A percentile compares a stretch with the other conserved stretches of the same genome.
These are phyloP conservation scores for Boletus sensibilis DNA, from an alignment of 768 basidiomycete species.

Conservation along the genomic window DNA sequence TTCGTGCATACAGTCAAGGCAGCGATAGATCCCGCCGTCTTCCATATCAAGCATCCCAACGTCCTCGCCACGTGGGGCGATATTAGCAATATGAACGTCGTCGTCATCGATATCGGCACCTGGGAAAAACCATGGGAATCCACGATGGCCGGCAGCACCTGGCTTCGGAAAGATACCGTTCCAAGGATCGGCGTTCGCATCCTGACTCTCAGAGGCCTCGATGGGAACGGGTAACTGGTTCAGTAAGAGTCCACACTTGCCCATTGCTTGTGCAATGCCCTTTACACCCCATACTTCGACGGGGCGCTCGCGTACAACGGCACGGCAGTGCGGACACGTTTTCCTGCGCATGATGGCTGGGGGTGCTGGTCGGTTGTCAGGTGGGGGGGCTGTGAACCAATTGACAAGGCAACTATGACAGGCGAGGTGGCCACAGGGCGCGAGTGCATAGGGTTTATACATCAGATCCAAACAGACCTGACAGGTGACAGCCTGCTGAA, in stretches of 20 bases:
- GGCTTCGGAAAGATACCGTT: conserved; percentile 52
- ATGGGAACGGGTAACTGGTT: conserved; percentile 25
- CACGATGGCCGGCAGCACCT: neutral
- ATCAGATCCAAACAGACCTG: conserved; percentile 79
- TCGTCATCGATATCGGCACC: conserved; percentile 20
- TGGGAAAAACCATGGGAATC: conserved; percentile 27
- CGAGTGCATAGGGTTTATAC: conserved; percentile 68
- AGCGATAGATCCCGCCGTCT: conserved; percentile 76
- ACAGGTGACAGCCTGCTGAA: conserved; percentile 68
- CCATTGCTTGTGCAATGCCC: conserved; percentile 45
- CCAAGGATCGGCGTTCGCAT: conserved; percentile 57
- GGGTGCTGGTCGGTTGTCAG: conserved; percentile 24
- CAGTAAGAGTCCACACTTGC: conserved; percentile 51
- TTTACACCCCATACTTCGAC: conserved; percentile 49
- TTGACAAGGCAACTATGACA: conserved; percentile 70
- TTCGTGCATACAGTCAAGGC: conserved; percentile 75
- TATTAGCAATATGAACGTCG: conserved; percentile 14
- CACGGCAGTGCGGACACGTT: conserved; percentile 47
- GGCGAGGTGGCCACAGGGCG: conserved; percentile 73
- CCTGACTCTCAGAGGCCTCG: conserved; percentile 26
- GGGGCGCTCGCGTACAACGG: conserved; percentile 44
- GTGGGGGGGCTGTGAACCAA: conserved; percentile 63
- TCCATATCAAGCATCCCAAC: conserved; percentile 70
- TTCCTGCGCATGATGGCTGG: conserved; percentile 38
- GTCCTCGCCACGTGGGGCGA: conserved; percentile 32